Percentiles rank a stretch among this genome's conserved stretches.
Evolutionary conservation across 2,329 filamentous ascomycete species (phyloP).

Genomic region (Dothideomycetes sp.): DNA sequence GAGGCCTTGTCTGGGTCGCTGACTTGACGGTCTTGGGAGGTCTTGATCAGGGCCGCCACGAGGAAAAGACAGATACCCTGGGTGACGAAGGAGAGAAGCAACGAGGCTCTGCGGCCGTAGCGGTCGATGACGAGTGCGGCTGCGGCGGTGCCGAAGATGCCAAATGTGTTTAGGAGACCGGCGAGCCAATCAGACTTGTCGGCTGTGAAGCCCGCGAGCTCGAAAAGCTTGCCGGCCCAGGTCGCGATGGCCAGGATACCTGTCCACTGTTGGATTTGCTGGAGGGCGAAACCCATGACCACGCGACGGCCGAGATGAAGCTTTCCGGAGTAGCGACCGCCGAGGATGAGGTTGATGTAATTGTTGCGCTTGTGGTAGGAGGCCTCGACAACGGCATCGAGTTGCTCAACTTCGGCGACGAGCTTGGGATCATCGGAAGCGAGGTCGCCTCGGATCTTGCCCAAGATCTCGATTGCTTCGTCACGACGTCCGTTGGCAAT

Average conservation of each 20-base stretch:
- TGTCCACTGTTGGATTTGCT: constrained; percentile 35
- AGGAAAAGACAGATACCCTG: constrained; percentile 20
- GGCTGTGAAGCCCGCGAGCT: constrained; percentile 7
- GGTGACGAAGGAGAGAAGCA: constrained; percentile 20
- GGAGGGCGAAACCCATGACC: constrained; percentile 27
- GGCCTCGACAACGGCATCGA: constrained; percentile 29
- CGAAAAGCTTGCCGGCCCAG: constrained; percentile 15
- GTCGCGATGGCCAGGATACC: constrained; percentile 32
- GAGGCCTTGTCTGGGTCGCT: constrained; percentile 6
- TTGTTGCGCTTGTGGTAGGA: constrained; percentile 26
- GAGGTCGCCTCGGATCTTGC: constrained; percentile 22
- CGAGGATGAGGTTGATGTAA: constrained; percentile 26
- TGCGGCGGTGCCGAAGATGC: constrained; percentile 16
- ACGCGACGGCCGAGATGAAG: not conserved
- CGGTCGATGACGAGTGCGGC: constrained; percentile 14
- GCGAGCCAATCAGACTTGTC: constrained; percentile 16
- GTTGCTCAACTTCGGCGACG: constrained; percentile 26
- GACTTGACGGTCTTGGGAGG: constrained; percentile 9
- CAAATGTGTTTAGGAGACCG: constrained; percentile 15
- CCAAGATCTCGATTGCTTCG: constrained; percentile 26
- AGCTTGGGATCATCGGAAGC: constrained; percentile 22
- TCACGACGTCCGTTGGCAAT: constrained; percentile 23
- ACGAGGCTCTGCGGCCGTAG: constrained; percentile 13
- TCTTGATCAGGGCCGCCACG: constrained; percentile 24
- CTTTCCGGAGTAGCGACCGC: constrained; percentile 4